A percentile compares a stretch with the other conserved stretches of the same genome.
Conservation (phyloP, 2,329 filamentous ascomycete genomes). For the Ophiocordyceps camponoti-floridani region DNA sequence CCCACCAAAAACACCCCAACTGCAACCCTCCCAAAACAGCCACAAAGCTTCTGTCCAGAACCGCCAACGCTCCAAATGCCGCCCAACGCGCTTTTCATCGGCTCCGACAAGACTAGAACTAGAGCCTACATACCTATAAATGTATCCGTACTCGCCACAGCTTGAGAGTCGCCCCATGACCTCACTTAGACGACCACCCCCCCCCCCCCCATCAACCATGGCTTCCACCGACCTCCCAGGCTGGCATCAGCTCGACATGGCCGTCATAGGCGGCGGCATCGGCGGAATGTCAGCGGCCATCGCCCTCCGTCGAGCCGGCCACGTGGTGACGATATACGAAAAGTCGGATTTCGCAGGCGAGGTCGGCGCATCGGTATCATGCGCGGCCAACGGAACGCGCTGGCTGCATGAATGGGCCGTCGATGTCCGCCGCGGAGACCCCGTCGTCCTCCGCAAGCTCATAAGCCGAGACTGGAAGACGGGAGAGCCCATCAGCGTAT, state of each 20-base stretch:
- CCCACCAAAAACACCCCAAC: no score
- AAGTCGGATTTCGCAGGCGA: constrained; percentile 48
- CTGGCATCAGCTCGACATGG: constrained; percentile 27
- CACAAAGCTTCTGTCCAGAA: no score
- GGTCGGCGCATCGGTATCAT: constrained; percentile 48
- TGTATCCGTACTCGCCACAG: no score
- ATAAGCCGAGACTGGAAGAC: constrained; percentile 57
- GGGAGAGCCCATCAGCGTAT: constrained; percentile 45
- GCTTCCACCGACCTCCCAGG: no score
- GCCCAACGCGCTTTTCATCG: no score
- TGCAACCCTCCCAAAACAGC: no score
- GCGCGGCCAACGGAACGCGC: constrained; percentile 50
- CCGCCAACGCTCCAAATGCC: no score
- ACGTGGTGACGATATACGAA: constrained; percentile 43
- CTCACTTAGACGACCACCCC: no score
- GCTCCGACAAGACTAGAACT: no score
- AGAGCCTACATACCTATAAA: no score
- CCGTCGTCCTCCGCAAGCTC: constrained; percentile 45
- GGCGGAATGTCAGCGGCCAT: constrained; percentile 28
- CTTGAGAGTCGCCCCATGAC: no score
- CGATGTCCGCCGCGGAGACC: constrained; percentile 44
- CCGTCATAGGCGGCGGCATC: constrained; percentile 28
- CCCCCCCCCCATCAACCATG: no score
- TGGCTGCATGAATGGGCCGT: constrained; percentile 55
- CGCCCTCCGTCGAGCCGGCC: constrained; percentile 26